Percentiles rank a stretch among this genome's conserved stretches.
These are phyloP conservation scores for Nemania sp. DNA, from an alignment of 2,329 filamentous ascomycete genomes.

Conservation along the genomic window DNA sequence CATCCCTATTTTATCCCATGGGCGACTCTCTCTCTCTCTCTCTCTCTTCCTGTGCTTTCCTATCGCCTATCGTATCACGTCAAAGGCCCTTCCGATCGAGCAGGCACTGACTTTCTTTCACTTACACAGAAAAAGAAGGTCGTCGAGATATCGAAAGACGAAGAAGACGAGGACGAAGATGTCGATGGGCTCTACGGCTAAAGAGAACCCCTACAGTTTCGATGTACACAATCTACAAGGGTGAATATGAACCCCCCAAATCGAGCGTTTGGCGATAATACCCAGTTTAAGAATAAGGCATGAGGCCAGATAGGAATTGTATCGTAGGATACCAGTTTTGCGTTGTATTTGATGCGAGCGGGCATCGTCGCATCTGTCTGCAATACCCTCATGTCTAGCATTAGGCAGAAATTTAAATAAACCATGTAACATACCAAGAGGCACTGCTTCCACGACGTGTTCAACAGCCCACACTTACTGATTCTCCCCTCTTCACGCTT, in stretches of 20 bases:
- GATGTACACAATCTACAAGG: neutral
- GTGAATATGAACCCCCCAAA: neutral
- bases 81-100: too few species aligned
- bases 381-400: neutral
- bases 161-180: constrained; percentile 59
- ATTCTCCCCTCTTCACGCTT: neutral
- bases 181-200: constrained; percentile 53
- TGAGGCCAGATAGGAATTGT: neutral
- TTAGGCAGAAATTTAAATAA: neutral
- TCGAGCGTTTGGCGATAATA: constrained; percentile 25
- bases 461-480: too few species aligned
- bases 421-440: neutral
- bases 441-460: too few species aligned
- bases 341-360: neutral
- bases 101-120: constrained; percentile 1
- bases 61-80: too few species aligned
- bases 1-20: neutral
- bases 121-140: constrained; percentile 55
- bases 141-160: constrained; percentile 47
- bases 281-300: constrained; percentile 12
- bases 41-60: neutral
- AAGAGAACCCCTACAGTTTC: neutral
- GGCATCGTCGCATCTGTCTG: neutral
- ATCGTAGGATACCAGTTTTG: neutral
- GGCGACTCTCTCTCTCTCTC: neutral